Conservation (phyloP, 306 rosid species). For the Spatholobus suberectus region DNA sequence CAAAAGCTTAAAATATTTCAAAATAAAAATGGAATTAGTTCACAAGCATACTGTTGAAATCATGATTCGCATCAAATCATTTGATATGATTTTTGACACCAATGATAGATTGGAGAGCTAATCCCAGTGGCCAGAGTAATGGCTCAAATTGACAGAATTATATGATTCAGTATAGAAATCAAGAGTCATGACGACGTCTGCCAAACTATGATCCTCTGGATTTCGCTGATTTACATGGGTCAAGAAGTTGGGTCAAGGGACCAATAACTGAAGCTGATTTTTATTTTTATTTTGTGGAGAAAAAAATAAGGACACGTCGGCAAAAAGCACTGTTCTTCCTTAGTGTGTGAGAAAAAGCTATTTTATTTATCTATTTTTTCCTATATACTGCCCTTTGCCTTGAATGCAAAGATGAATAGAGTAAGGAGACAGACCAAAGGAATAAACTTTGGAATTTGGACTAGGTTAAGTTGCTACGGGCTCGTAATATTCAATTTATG, state of each 20-base stretch:
- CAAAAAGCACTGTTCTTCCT: neutral
- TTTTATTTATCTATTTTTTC: neutral
- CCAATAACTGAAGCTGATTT: neutral
- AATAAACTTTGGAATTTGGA: neutral
- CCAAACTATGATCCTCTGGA: neutral
- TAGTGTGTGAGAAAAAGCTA: neutral
- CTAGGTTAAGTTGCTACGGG: neutral
- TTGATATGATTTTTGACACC: neutral
- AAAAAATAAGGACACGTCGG: neutral
- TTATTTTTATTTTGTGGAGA: neutral
- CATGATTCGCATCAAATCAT: neutral
- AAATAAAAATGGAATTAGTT: conserved; percentile 29
- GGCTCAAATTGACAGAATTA: neutral
- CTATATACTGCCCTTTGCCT: neutral
- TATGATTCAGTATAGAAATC: neutral
- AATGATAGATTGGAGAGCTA: neutral
- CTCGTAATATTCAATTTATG: neutral
- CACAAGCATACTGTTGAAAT: neutral
- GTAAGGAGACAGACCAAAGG: neutral
- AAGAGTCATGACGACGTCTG: neutral
- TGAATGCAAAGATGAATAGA: neutral
- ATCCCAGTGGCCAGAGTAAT: neutral
- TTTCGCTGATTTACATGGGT: neutral
- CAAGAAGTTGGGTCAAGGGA: neutral
- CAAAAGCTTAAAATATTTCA: conserved; percentile 1